Percentiles rank a stretch among this genome's conserved stretches.
Evolutionary conservation across 345 rosid genomes (phyloP).

Genomic region (Boechera stricta): DNA sequence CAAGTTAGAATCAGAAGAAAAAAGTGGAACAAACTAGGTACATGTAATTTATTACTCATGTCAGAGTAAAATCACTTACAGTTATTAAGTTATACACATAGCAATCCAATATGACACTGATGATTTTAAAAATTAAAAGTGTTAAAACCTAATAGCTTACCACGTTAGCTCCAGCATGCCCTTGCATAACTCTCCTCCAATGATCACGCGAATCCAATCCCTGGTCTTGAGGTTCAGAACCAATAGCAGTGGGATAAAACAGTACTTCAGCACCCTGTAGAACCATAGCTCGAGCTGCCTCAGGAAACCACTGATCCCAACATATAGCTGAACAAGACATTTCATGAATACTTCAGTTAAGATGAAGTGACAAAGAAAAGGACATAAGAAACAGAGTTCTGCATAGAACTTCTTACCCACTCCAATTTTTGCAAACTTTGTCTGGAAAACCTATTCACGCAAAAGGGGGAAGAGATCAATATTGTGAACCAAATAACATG

Average conservation of each 20-base stretch:
- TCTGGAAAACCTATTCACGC: conserved; percentile 74
- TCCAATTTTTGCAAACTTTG: conserved; percentile 91
- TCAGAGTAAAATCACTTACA: neutral
- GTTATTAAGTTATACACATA: neutral
- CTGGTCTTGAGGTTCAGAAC: conserved; percentile 93
- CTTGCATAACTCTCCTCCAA: conserved; percentile 96
- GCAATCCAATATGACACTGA: neutral
- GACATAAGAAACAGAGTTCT: conserved; percentile 1
- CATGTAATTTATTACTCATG: neutral
- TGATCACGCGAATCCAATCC: conserved; percentile 93
- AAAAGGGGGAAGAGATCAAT: conserved; percentile 19
- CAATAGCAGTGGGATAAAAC: conserved; percentile 93
- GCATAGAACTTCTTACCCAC: conserved; percentile 61
- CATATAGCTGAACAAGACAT: conserved; percentile 68
- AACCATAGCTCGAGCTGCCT: conserved; percentile 93
- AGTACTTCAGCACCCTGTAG: conserved; percentile 87
- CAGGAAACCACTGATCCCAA: conserved; percentile 96
- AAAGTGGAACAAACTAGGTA: neutral
- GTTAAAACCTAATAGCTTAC: conserved; percentile 48
- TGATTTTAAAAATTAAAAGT: conserved; percentile 8
- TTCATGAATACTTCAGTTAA: neutral
- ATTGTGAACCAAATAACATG: conserved; percentile 3
- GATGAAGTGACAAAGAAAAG: conserved; percentile 9
- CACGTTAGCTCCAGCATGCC: conserved; percentile 98
- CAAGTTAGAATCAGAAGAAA: neutral